Conservation (phyloP, 805 yeast species). For the Wickerhamiella siamensis region DNA sequence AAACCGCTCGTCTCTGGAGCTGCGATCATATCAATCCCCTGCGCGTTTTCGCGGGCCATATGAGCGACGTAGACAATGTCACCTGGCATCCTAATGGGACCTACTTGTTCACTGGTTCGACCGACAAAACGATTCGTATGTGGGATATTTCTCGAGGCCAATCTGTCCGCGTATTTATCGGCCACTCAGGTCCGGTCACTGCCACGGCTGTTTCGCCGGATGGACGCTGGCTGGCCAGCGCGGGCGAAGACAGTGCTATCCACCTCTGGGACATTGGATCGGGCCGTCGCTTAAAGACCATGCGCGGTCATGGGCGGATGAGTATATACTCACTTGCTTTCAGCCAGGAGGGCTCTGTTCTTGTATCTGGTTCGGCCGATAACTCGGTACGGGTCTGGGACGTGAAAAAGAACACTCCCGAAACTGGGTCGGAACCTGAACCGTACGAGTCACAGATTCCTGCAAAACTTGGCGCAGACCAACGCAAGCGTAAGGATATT, state of each 20-base stretch:
- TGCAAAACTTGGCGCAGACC: constrained; percentile 9
- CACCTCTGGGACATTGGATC: constrained; percentile 90
- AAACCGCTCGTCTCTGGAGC: constrained; percentile 95
- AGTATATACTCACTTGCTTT: constrained; percentile 75
- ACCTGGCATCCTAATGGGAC: constrained; percentile 94
- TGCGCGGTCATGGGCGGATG: constrained; percentile 89
- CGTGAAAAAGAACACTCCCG: constrained; percentile 68
- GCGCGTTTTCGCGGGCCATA: constrained; percentile 92
- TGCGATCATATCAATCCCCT: constrained; percentile 95
- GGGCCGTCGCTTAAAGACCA: constrained; percentile 72
- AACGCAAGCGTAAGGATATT: constrained; percentile 44
- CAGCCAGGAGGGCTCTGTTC: constrained; percentile 73
- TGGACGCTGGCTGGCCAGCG: constrained; percentile 92
- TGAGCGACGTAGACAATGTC: constrained; percentile 90
- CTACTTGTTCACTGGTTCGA: constrained; percentile 86
- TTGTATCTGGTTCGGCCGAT: constrained; percentile 88
- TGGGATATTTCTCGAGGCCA: constrained; percentile 91
- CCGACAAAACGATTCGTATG: constrained; percentile 93
- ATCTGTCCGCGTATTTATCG: constrained; percentile 81
- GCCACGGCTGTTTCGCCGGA: constrained; percentile 86
- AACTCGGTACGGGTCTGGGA: constrained; percentile 94
- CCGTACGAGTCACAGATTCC: constrained; percentile 29
- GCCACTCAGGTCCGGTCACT: constrained; percentile 81
- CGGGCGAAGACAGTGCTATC: constrained; percentile 82
- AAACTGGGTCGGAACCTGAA: constrained; percentile 71